Evolutionary conservation across 2,329 filamentous ascomycete species (phyloP).

Genomic region (Aspergillus oerlinghausenensis): DNA sequence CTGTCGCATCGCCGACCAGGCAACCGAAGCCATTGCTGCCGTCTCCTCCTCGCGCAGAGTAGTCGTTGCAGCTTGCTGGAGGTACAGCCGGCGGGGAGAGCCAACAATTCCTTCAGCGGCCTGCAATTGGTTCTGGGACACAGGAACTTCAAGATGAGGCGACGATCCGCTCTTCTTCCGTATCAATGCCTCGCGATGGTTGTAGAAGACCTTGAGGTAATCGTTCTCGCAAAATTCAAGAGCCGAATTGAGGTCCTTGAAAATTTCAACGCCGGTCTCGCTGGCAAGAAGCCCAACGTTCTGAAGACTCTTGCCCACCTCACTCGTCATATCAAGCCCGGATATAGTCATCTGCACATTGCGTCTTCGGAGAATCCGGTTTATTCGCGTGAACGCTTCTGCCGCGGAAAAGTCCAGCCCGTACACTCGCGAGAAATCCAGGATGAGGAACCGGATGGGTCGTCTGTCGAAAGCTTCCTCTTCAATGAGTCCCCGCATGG

Average conservation of each 20-base stretch:
- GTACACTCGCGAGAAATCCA: constrained; percentile 85
- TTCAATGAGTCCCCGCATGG: constrained; percentile 75
- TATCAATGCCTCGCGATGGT: constrained; percentile 54
- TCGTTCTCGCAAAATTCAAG: constrained; percentile 95
- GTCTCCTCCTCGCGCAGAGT: constrained; percentile 64
- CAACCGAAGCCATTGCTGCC: constrained; percentile 51
- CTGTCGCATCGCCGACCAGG: constrained; percentile 84
- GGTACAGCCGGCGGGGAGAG: constrained; percentile 74
- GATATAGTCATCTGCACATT: constrained; percentile 78
- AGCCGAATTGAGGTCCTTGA: constrained; percentile 86
- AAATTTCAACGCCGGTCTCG: constrained; percentile 69
- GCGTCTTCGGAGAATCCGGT: constrained; percentile 72
- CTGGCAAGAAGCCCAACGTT: constrained; percentile 79
- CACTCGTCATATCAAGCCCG: constrained; percentile 69
- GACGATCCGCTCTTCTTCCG: constrained; percentile 13
- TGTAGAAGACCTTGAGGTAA: constrained; percentile 75
- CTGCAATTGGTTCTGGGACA: constrained; percentile 15
- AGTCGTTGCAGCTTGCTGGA: constrained; percentile 71
- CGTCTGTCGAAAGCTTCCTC: constrained; percentile 72
- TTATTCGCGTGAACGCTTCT: constrained; percentile 90
- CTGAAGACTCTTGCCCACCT: constrained; percentile 71
- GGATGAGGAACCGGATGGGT: constrained; percentile 82
- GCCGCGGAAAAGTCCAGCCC: constrained; percentile 95
- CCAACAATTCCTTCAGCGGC: constrained; percentile 55
- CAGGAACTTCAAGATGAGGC: constrained; percentile 27